Evolutionary conservation across 177 flowering plant species (phyloP), one percentile per base, ranked within the genome.

Genomic region (Telopea speciosissima): DNA sequence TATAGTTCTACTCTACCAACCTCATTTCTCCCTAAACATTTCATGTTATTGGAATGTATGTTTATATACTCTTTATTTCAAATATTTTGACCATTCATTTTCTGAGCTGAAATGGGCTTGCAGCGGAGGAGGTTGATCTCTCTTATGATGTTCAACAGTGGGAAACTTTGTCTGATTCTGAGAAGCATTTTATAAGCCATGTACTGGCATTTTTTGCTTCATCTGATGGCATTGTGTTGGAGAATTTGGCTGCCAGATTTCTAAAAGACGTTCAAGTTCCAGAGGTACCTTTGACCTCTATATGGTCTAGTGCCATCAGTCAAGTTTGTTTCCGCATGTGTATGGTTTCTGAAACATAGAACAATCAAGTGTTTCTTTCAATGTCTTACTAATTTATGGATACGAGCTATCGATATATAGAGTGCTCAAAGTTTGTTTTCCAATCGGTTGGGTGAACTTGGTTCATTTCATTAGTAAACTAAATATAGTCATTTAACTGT

Each of bases 51-150:
- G 26, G 64, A 59, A 36, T 13, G 3, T 36, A 24, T 26, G 26
- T 40, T 26, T 63, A 0, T 8, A 62, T 16, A 24, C 22, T 63
- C 0, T 14, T 24, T n/a, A 28, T 70, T 61, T 59, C 60, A 31
- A 45, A 36, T 36, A 36, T 36, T 49, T 49, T 49, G 11, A 11
- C 8, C 31, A 33, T 42, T 21, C 25, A 2, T 16, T 61, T 21
- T 42, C 28, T 49, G 6, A 68, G 72, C 44, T 75, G 52, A 67
- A 74, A 28, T 77, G 74, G 71, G 66, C n/a, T 84, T 76, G 75
- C 87, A 85, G 97, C 85, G 52, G 97, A 92, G 82, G 96, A 90
- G 83, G 97, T 92, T 68, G 92, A 92, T 78, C 96, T 90, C 75
- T 88, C 91, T 36, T 79, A 76, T 22, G 97, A 90, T 77, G 67